A percentile compares a stretch with the other conserved stretches of the same genome.
Evolutionary conservation across 2,329 filamentous ascomycete species (phyloP).

Genomic region (Neocatenulostroma microsporum): DNA sequence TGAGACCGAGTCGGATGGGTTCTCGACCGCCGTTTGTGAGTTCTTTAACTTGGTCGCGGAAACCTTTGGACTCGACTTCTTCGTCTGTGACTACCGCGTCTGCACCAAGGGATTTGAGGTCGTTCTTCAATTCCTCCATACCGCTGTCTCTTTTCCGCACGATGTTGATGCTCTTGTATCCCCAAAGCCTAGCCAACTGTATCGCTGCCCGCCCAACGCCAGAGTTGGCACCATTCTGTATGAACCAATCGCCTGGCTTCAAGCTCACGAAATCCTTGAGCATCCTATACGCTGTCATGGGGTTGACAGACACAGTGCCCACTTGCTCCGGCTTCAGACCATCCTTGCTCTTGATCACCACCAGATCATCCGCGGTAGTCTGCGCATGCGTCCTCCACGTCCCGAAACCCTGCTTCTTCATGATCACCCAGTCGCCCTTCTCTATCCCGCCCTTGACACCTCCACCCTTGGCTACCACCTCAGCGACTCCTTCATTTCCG

Average conservation of each 20-base stretch:
- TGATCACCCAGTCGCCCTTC: conserved; percentile 90
- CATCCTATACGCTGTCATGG: conserved; percentile 90
- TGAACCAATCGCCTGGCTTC: conserved; percentile 75
- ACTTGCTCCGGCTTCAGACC: conserved; percentile 69
- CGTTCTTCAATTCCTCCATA: conserved; percentile 56
- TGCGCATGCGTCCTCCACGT: conserved; percentile 93
- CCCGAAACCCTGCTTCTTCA: conserved; percentile 72
- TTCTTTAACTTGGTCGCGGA: conserved; percentile 53
- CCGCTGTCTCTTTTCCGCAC: conserved; percentile 65
- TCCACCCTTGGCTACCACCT: conserved; percentile 66
- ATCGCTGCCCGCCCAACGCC: conserved; percentile 91
- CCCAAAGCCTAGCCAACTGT: conserved; percentile 79
- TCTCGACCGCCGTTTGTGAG: conserved; percentile 66
- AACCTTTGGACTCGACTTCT: conserved; percentile 54
- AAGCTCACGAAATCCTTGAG: conserved; percentile 66
- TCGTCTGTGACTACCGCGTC: conserved; percentile 56
- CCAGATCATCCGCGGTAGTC: conserved; percentile 50
- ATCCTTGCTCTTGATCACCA: conserved; percentile 59
- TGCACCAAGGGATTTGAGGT: conserved; percentile 55
- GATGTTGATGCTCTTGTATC: conserved; percentile 82
- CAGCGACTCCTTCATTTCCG: conserved; percentile 89
- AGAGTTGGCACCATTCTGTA: conserved; percentile 94
- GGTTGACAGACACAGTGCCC: conserved; percentile 85
- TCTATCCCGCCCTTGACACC: conserved; percentile 53
- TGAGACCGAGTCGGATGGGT: conserved; percentile 68